A percentile compares a stretch with the other conserved stretches of the same genome.
These are phyloP conservation scores for Lactarius tabidus DNA, from an alignment of 768 basidiomycete genomes.

Conservation along the genomic window DNA sequence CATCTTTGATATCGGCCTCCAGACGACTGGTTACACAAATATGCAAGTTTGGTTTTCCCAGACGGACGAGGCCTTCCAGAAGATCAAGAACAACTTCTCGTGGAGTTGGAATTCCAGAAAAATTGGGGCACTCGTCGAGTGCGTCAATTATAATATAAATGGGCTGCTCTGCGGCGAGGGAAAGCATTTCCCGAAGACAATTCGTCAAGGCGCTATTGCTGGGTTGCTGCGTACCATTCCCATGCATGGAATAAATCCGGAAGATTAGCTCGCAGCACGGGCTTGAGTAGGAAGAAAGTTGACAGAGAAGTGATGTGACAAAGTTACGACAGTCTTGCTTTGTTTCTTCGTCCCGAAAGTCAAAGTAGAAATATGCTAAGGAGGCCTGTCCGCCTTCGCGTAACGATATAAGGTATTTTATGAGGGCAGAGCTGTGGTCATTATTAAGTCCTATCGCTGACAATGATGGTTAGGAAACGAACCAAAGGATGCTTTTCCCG, in stretches of 20 bases:
- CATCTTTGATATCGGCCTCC: no score
- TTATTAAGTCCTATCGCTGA: not conserved
- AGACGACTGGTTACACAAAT: not conserved
- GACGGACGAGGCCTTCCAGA: not conserved
- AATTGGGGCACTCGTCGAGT: not conserved
- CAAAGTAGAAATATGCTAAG: not conserved
- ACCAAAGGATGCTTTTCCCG: not conserved
- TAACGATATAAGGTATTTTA: not conserved
- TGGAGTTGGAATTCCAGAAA: not conserved
- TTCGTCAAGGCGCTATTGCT: not conserved
- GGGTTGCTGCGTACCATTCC: not conserved
- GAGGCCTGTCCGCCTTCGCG: not conserved
- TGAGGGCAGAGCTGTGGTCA: not conserved
- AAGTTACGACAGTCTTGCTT: not conserved
- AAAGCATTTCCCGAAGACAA: not conserved
- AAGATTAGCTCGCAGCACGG: not conserved
- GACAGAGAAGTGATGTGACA: not conserved
- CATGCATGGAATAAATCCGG: not conserved
- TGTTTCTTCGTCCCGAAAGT: not conserved
- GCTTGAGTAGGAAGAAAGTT: not conserved
- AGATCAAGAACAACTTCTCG: not conserved
- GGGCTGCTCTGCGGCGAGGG: no score
- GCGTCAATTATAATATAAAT: not conserved
- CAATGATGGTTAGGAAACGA: not conserved
- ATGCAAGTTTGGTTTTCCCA: not conserved